Evolutionary conservation across 2,329 filamentous ascomycete genomes (phyloP).

Genomic region (Claviceps sorghi): DNA sequence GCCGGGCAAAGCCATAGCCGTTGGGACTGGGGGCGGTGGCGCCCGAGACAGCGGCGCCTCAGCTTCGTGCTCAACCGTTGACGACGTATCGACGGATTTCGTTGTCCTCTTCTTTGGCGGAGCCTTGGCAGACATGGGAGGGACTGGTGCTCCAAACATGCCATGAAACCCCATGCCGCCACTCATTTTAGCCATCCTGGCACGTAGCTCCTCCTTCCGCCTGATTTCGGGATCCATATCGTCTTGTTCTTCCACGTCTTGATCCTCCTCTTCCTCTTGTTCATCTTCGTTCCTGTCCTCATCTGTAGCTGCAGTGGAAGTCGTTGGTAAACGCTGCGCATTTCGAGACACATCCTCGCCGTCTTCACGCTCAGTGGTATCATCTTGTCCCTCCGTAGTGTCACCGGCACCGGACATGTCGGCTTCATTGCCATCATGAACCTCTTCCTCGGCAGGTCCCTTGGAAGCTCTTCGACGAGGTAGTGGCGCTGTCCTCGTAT

Average conservation of each 20-base stretch:
- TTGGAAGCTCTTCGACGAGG: slow-evolving; percentile 40
- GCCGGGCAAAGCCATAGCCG: slow-evolving; percentile 55
- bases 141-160: slow-evolving; percentile 67
- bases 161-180: slow-evolving; percentile 94
- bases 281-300: slow-evolving; percentile 40
- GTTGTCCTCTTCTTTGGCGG: slow-evolving; percentile 36
- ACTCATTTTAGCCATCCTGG: slow-evolving; percentile 97
- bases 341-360: slow-evolving; percentile 43
- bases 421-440: slow-evolving; percentile 48
- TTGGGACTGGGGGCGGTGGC: slow-evolving; percentile 39
- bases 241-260: slow-evolving; percentile 64
- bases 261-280: slow-evolving; percentile 42
- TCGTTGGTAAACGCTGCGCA: slow-evolving; percentile 22
- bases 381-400: slow-evolving; percentile 46
- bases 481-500: slow-evolving; percentile 23
- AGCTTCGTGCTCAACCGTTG: slow-evolving; percentile 25
- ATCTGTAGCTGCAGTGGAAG: slow-evolving; percentile 27
- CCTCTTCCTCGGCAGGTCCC: slow-evolving; percentile 25
- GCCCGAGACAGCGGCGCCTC: slow-evolving; percentile 27
- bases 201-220: slow-evolving; percentile 74
- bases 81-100: slow-evolving; percentile 21
- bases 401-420: slow-evolving; percentile 52
- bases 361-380: slow-evolving; percentile 58
- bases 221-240: slow-evolving; percentile 78
- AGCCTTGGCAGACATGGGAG: slow-evolving; percentile 40